phyloP scores from a whole-genome alignment of 306 rosid genomes.

The Calophaca sinica region DNA sequence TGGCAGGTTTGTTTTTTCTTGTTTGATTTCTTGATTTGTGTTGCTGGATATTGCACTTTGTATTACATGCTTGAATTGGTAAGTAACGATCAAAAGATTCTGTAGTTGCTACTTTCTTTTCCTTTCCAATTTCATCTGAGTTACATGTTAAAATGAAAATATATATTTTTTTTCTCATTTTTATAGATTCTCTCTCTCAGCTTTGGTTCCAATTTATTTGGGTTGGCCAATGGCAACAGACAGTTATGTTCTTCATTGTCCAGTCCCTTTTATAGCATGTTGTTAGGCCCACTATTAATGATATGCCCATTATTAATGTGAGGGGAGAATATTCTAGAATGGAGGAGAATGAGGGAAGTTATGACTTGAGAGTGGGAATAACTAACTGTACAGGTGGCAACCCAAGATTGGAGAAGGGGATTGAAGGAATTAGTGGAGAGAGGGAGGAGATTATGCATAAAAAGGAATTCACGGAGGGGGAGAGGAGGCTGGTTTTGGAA shows the following conservation, averaged over 20 bases:
- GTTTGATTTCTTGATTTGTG: conserved; percentile 30
- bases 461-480: too few species aligned
- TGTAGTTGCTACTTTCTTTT: conserved; percentile 30
- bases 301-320: too few species aligned
- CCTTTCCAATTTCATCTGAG: conserved; percentile 14
- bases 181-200: conserved; percentile 23
- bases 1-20: conserved; percentile 72
- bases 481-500: too few species aligned
- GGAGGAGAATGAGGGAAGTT: too few species aligned
- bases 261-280: conserved; percentile 1
- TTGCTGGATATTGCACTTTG: conserved; percentile 30
- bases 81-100: conserved; percentile 6
- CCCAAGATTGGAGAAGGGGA: too few species aligned
- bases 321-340: too few species aligned
- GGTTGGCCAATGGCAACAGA: background rate
- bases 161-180: background rate
- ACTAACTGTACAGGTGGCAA: too few species aligned
- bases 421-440: too few species aligned
- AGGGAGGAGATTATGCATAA: too few species aligned
- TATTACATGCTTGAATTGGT: conserved; percentile 26
- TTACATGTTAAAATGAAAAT: conserved; percentile 16
- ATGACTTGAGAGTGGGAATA: too few species aligned
- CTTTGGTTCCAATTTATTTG: conserved; percentile 14
- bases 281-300: too few species aligned
- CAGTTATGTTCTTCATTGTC: background rate